Evolutionary conservation across 2,329 filamentous ascomycete species (phyloP), one percentile per base, ranked within the genome.

Genomic region (Alternaria alternata): DNA sequence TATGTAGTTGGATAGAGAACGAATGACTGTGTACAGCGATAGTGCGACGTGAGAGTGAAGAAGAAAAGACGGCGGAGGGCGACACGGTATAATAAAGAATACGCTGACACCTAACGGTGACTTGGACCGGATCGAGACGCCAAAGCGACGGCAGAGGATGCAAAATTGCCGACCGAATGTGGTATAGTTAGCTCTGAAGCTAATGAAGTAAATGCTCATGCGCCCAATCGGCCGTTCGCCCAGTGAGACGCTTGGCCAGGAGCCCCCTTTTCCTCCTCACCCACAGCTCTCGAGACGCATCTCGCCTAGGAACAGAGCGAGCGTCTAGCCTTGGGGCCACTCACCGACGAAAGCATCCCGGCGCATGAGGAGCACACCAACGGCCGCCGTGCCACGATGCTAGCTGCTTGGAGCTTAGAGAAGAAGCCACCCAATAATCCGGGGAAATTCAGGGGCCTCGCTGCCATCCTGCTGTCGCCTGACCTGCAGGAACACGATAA

Each of bases 371-470:
- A 44, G 55, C 59, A 62, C 65, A 60, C 65, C 68, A 70, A 70
- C 69, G 70, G 67, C 62, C 64, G 55, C 65, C 58, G 63, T 61
- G 58, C 67, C 53, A 42, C 34, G 39, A 9, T 14, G 26, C 65
- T 71, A 71, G 62, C 75, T 59, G 43, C 28, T 43, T 56, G 28
- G 11, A 53, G 72, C 1, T 16, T 65, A 64, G 67, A 65, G 58
- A 44, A 5, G 7, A 47, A 61, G 67, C 67, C 69, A 72, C 39
- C 59, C 71, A 74, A 75, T 75, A 74, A 75, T 64, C 70, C 67
- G 74, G 75, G 75, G 66, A 76, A 74, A 69, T 76, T 75, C 73
- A 75, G 72, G 73, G 74, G 72, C 62, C 62, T 55, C 9, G 46
- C 59, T 69, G 62, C 65, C 46, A 62, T 46, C 22, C 16, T 41